phyloP scores from a whole-genome alignment of 2,329 filamentous ascomycete species.

The Cercospora sp. region DNA sequence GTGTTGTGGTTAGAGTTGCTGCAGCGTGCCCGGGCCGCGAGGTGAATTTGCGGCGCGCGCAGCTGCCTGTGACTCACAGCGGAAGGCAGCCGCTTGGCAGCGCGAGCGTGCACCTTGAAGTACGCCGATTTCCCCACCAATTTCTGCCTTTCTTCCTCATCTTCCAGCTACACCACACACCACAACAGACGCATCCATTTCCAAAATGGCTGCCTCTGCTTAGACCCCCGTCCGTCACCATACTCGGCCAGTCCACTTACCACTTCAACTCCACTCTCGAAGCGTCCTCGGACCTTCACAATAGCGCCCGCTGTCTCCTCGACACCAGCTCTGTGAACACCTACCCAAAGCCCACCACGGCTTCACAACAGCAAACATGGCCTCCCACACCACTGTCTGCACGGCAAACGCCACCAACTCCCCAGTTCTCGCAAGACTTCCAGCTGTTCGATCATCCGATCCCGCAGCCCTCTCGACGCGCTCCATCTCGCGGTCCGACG shows the following conservation, averaged over 20 bases:
- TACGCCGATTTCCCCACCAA: not conserved
- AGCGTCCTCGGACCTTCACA: constrained; percentile 40
- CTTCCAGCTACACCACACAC: constrained; percentile 21
- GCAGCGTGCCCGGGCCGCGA: not conserved
- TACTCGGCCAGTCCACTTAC: constrained; percentile 28
- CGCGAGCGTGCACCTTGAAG: not conserved
- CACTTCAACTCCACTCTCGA: constrained; percentile 31
- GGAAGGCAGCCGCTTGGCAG: not conserved
- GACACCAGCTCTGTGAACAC: constrained; percentile 60
- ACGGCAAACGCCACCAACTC: constrained; percentile 50
- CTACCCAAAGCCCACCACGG: constrained; percentile 78
- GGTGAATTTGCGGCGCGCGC: not conserved
- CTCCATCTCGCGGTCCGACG: constrained; percentile 55
- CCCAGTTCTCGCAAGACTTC: constrained; percentile 64
- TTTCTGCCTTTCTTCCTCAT: constrained; percentile 15
- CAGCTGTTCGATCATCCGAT: constrained; percentile 65
- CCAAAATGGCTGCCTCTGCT: constrained; percentile 39
- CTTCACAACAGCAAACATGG: constrained; percentile 73
- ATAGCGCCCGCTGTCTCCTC: constrained; percentile 28
- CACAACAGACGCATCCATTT: constrained; percentile 32
- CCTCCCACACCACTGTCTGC: constrained; percentile 62
- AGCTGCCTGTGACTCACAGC: not conserved
- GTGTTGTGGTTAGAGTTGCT: not conserved
- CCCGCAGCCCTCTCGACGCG: constrained; percentile 47
- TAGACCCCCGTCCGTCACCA: constrained; percentile 36